These are phyloP conservation scores for Tolypocladium cylindrosporum DNA, from an alignment of 2,329 filamentous ascomycete species.

Conservation along the genomic window DNA sequence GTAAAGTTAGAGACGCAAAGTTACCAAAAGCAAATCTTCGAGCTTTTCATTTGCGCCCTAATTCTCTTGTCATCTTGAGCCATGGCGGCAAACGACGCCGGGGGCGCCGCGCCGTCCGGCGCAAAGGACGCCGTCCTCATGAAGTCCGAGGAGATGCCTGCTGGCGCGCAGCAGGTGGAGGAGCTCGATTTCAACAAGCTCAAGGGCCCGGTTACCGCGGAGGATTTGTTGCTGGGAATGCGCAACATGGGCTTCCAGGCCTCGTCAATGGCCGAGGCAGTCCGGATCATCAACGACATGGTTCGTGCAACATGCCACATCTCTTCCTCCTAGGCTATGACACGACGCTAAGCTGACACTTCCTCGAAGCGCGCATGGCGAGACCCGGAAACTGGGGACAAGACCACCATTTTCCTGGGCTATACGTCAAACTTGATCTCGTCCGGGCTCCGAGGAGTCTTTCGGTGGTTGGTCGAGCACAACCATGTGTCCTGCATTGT, in stretches of 20 bases:
- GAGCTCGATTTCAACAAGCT: conserved; percentile 89
- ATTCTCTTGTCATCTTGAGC: background rate
- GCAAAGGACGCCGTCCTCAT: conserved; percentile 78
- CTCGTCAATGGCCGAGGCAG: conserved; percentile 70
- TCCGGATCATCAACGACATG: conserved; percentile 93
- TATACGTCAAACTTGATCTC: conserved; percentile 98
- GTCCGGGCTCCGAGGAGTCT: conserved; percentile 80
- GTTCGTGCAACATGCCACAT: conserved; percentile 34
- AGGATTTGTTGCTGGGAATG: conserved; percentile 76
- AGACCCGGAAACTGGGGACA: conserved; percentile 66
- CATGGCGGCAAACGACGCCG: conserved; percentile 25
- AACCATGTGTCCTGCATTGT: conserved; percentile 88
- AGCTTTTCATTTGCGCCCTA: background rate
- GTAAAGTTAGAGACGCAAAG: background rate
- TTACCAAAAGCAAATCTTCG: background rate
- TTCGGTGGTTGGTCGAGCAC: conserved; percentile 89
- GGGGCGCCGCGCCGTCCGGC: conserved; percentile 41
- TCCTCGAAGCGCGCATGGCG: conserved; percentile 56
- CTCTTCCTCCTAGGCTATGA: background rate
- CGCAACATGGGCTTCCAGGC: conserved; percentile 69
- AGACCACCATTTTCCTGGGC: conserved; percentile 90
- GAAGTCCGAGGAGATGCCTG: conserved; percentile 71
- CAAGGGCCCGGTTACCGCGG: conserved; percentile 68
- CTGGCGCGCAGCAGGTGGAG: conserved; percentile 68
- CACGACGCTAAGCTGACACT: conserved; percentile 3